phyloP scores from a whole-genome alignment of 768 basidiomycete species.

The Phaeotremella fagi region DNA sequence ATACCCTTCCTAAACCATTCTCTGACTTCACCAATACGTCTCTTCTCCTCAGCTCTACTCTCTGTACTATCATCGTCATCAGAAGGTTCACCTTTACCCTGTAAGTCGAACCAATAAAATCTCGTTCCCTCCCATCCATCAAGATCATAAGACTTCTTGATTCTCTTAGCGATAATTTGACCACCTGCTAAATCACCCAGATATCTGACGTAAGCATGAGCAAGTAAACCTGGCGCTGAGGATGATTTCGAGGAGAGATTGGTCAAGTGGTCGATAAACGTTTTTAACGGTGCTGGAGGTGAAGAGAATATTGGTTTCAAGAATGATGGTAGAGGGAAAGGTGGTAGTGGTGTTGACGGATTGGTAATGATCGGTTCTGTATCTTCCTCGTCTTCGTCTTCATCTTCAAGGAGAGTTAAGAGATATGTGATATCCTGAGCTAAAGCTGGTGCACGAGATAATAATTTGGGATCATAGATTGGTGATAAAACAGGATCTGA shows the following conservation, averaged over 20 bases:
- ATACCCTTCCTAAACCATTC: conserved; percentile 51
- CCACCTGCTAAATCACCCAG: conserved; percentile 76
- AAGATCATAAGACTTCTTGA: conserved; percentile 66
- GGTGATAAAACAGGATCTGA: conserved; percentile 61
- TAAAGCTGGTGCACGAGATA: conserved; percentile 60
- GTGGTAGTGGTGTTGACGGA: conserved; percentile 22
- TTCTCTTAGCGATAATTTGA: conserved; percentile 60
- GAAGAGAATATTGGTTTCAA: conserved; percentile 53
- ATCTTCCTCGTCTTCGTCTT: conserved; percentile 9
- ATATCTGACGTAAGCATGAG: conserved; percentile 78
- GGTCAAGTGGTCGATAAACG: conserved; percentile 58
- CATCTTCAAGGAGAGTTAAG: conserved; percentile 53
- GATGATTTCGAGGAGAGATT: conserved; percentile 49
- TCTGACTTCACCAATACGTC: conserved; percentile 63
- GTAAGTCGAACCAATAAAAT: conserved; percentile 62
- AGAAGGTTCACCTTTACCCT: conserved; percentile 51
- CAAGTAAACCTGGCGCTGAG: conserved; percentile 58
- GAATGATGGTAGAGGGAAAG: conserved; percentile 50
- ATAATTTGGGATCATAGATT: conserved; percentile 66
- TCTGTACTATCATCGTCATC: conserved; percentile 16
- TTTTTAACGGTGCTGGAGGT: conserved; percentile 54
- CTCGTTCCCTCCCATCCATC: conserved; percentile 57
- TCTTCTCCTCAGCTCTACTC: conserved; percentile 30
- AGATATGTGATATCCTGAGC: conserved; percentile 66
- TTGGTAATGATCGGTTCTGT: neutral